Conservation (phyloP, 495 filamentous ascomycete species). For the Jackrogersella multiformis region DNA sequence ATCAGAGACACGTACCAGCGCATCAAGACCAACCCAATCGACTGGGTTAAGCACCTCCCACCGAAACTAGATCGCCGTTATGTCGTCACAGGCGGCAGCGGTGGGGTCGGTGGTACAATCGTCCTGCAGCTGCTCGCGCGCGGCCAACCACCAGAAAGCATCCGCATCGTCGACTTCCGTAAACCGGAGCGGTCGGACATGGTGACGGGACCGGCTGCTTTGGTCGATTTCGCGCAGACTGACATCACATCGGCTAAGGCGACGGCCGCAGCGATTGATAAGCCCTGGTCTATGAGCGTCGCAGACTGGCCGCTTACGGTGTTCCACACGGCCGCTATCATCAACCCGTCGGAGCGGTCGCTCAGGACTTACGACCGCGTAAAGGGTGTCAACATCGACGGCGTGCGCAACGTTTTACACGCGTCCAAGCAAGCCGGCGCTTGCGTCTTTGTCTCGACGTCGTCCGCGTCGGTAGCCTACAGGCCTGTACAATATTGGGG, state of each 20-base stretch:
- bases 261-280: slow-evolving; percentile 58
- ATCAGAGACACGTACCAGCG: slow-evolving; percentile 60
- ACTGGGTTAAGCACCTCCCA: slow-evolving; percentile 60
- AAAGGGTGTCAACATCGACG: slow-evolving; percentile 66
- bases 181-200: slow-evolving; percentile 54
- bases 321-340: slow-evolving; percentile 66
- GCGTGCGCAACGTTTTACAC: slow-evolving; percentile 65
- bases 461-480: slow-evolving; percentile 62
- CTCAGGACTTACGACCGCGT: slow-evolving; percentile 55
- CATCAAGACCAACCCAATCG: slow-evolving; percentile 54
- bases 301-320: slow-evolving; percentile 62
- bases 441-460: slow-evolving; percentile 67
- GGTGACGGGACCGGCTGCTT: slow-evolving; percentile 45
- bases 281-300: slow-evolving; percentile 59
- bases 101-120: slow-evolving; percentile 68
- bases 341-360: slow-evolving; percentile 60
- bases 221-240: slow-evolving; percentile 59
- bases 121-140: slow-evolving; percentile 63
- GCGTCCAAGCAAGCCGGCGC: slow-evolving; percentile 59
- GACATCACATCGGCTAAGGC: slow-evolving; percentile 61
- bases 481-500: slow-evolving; percentile 58
- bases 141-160: slow-evolving; percentile 61
- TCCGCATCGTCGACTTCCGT: slow-evolving; percentile 65
- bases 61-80: slow-evolving; percentile 64
- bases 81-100: slow-evolving; percentile 66